Evolutionary conservation across 495 filamentous ascomycete genomes (phyloP).

Genomic region (Aspergillus bertholletiae): DNA sequence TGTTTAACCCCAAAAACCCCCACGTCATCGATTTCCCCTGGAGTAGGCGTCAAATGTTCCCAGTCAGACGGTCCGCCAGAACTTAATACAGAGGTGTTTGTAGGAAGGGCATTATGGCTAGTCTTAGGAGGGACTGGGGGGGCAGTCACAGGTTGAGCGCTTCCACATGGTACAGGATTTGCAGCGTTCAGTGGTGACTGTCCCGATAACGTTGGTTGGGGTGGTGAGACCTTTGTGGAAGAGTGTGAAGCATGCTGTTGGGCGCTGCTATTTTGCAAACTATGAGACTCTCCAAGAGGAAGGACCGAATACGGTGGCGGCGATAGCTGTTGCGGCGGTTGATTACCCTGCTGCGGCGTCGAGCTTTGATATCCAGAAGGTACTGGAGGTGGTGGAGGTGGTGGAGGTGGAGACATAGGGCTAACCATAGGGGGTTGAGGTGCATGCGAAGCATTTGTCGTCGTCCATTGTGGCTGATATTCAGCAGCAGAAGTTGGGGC

Average conservation of each 20-base stretch:
- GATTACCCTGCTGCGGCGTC: constrained; percentile 18
- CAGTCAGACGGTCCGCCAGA: constrained; percentile 56
- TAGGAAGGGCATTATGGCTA: constrained; percentile 13
- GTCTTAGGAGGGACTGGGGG: constrained; percentile 23
- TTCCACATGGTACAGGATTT: constrained; percentile 17
- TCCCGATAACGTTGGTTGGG: constrained; percentile 17
- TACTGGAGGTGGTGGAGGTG: constrained; percentile 40
- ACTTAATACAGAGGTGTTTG: constrained; percentile 45
- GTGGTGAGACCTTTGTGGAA: neutral
- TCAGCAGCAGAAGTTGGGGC: constrained; percentile 14
- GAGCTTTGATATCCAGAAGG: constrained; percentile 31
- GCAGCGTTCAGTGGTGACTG: constrained; percentile 18
- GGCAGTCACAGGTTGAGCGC: constrained; percentile 7
- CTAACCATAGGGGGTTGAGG: constrained; percentile 16
- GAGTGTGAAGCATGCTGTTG: neutral
- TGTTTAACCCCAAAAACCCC: constrained; percentile 23
- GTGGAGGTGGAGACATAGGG: constrained; percentile 22
- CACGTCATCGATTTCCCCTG: constrained; percentile 33
- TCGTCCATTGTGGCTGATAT: constrained; percentile 18
- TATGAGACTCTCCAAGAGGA: constrained; percentile 5
- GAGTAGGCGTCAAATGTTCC: constrained; percentile 49
- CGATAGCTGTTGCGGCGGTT: constrained; percentile 20
- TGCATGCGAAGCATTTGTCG: constrained; percentile 23
- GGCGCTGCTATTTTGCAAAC: neutral
- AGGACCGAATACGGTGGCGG: constrained; percentile 9